phyloP scores from a whole-genome alignment of 306 rosid genomes.

The Quercus cerris region DNA sequence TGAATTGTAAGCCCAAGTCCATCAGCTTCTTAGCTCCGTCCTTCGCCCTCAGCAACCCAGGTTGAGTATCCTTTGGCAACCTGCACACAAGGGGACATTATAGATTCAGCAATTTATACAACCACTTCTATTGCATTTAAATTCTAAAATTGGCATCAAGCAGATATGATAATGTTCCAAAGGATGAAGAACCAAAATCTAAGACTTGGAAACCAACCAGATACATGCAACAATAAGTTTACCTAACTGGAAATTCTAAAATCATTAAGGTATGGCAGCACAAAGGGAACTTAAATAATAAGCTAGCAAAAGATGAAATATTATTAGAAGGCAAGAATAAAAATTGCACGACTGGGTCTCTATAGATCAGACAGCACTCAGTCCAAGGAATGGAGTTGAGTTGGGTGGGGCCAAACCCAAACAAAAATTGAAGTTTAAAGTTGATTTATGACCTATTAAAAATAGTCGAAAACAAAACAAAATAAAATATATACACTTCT shows the following conservation, averaged over 20 bases:
- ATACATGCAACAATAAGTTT: not conserved
- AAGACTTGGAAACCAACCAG: not conserved
- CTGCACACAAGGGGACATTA: conserved; percentile 29
- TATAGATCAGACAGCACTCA: not conserved
- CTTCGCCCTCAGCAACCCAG: conserved; percentile 65
- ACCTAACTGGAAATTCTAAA: not conserved
- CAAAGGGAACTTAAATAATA: not conserved
- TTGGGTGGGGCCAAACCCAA: not conserved
- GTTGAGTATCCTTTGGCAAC: conserved; percentile 68
- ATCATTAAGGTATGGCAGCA: not conserved
- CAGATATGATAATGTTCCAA: not conserved
- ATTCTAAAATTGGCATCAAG: not conserved
- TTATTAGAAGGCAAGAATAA: not conserved
- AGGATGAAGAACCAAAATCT: no score
- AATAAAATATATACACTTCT: not conserved
- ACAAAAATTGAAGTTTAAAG: not conserved
- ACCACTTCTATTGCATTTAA: not conserved
- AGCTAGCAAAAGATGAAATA: not conserved
- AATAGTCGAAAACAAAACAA: not conserved
- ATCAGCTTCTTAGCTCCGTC: conserved; percentile 60
- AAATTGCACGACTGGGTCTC: not conserved
- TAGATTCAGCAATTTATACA: not conserved
- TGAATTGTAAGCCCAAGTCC: conserved; percentile 73
- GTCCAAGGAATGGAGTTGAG: not conserved
- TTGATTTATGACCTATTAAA: not conserved